Conservation (phyloP, 192 early-diverging fungal species). For the Coemansia sp. region DNA sequence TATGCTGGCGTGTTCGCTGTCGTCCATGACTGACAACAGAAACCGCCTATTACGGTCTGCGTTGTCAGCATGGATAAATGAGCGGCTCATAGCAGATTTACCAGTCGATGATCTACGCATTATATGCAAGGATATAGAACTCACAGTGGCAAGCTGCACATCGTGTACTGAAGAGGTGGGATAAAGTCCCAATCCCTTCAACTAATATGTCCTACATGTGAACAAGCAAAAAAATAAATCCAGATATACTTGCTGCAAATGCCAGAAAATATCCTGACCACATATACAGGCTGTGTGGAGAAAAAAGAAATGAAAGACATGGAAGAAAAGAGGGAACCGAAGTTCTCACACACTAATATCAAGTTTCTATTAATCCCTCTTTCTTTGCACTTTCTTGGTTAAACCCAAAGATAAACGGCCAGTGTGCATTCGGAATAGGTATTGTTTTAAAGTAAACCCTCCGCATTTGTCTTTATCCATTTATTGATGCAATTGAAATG, state of each 20-base stretch:
- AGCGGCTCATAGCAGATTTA: background rate
- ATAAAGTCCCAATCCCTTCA: too few relatives aligned
- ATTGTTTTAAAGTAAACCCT: background rate
- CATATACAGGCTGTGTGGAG: too few relatives aligned
- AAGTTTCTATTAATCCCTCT: background rate
- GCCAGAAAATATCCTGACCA: too few relatives aligned
- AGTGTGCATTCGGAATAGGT: background rate
- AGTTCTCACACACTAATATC: background rate
- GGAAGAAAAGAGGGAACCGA: background rate
- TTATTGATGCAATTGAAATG: background rate
- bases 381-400: background rate
- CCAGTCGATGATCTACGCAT: background rate
- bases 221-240: too few relatives aligned
- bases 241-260: too few relatives aligned
- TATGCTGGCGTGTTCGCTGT: too few relatives aligned
- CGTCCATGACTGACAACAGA: too few relatives aligned
- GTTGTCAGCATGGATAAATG: too few relatives aligned
- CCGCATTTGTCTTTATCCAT: background rate
- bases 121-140: background rate
- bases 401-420: background rate
- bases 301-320: too few relatives aligned
- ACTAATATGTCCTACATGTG: too few relatives aligned
- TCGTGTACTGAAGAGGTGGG: background rate
- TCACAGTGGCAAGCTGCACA: background rate
- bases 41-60: too few relatives aligned